Base-by-base conservation (phyloP, 1,284 basidiomycete species). In the Peniophora sp. region DNA sequence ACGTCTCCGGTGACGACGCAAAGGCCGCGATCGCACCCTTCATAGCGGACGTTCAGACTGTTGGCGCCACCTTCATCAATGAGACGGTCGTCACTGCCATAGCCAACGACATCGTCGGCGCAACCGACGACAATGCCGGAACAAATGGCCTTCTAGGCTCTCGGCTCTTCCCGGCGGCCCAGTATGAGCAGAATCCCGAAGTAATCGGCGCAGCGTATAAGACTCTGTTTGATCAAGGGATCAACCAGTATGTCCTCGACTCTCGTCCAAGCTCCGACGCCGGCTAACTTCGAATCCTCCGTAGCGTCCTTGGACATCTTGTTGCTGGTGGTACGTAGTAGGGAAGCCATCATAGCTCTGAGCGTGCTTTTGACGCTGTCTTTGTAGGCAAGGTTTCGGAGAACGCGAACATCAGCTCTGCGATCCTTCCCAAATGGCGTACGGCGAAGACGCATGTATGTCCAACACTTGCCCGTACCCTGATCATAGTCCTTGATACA, bases 301-400 rank as follows among this genome's bases (percentile, higher is more conserved):
- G 14, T 25, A 45, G 27, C 35, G n/a, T n/a, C n/a, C n/a, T n/a
- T n/a, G n/a, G n/a, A n/a, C n/a, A n/a, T n/a, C n/a, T n/a, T n/a
- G n/a, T 55, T 19, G 54, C 52, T 19, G 53, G 38, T 9, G 52
- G 52, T 1, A 51, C 51, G 52, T n/a, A 14, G 52, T 53, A 32
- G n/a, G n/a, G n/a, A n/a, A n/a, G n/a, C n/a, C n/a, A n/a, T n/a
- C n/a, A n/a, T n/a, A n/a, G n/a, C n/a, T n/a, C n/a, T n/a, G n/a
- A n/a, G n/a, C n/a, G n/a, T n/a, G n/a, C n/a, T 2, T 6, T 20
- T 53, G 34, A 49, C 25, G n/a, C 16, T n/a, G n/a, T 45, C 39
- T 20, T 14, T 8, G 55, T 57, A 53, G 65, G 66, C 52, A 54
- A 65, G 56, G 65, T 68, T 16, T 47, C 65, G 2, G 56, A 57